Evolutionary conservation across 78 protist species (phyloP).

Genomic region (Chrysochromulina parva): DNA sequence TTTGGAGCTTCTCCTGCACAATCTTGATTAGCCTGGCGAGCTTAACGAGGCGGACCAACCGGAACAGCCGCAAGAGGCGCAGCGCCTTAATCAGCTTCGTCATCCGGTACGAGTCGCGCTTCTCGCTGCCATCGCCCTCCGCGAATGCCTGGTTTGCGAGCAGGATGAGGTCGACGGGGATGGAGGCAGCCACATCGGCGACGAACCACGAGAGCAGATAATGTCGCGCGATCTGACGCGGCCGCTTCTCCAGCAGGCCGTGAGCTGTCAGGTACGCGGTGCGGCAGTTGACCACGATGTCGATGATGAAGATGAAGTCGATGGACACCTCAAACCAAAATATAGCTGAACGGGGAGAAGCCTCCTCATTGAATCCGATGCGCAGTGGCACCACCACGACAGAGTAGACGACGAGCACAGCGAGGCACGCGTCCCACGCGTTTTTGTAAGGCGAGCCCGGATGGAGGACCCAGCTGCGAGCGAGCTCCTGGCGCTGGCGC

Average conservation of each 20-base stretch:
- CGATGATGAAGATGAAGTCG: not conserved
- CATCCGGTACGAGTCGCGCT: not conserved
- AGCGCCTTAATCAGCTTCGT: not conserved
- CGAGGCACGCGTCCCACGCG: too few relatives aligned
- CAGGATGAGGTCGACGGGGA: not conserved
- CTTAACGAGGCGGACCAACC: not conserved
- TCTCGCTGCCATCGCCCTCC: not conserved
- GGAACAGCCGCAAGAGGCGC: not conserved
- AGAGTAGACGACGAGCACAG: too few relatives aligned
- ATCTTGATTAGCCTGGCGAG: not conserved
- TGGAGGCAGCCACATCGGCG: not conserved
- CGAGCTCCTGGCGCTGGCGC: too few relatives aligned
- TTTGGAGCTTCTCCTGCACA: not conserved
- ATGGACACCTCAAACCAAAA: not conserved
- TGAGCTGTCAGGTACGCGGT: not conserved
- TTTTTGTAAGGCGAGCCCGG: too few relatives aligned
- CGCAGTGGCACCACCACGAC: too few relatives aligned
- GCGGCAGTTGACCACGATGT: not conserved
- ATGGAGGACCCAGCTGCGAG: too few relatives aligned
- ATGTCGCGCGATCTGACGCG: not conserved
- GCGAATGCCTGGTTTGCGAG: too few relatives aligned
- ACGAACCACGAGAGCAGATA: constrained; percentile 9
- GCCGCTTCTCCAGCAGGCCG: not conserved
- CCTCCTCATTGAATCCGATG: too few relatives aligned
- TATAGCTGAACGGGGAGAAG: too few relatives aligned